Evolutionary conservation across 1,139 yeast genomes (phyloP).

Genomic region (Taphrina pruni): DNA sequence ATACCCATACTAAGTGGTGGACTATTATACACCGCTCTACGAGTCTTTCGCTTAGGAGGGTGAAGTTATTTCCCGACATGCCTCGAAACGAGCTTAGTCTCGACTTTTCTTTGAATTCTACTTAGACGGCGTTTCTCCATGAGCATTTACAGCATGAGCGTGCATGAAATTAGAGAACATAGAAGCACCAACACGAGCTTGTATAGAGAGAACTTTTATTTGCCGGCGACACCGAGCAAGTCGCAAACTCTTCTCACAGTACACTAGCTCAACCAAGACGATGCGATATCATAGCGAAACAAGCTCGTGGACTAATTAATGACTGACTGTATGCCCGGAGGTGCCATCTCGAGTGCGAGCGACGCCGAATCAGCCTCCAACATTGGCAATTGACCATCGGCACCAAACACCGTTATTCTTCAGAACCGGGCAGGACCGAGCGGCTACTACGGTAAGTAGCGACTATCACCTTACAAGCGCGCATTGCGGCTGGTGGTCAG

Average conservation of each 20-base stretch:
- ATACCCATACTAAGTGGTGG: constrained; percentile 84
- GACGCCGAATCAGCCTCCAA: no score
- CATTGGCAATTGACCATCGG: no score
- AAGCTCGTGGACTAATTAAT: no score
- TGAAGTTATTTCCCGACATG: neutral
- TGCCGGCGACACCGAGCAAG: no score
- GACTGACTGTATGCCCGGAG: no score
- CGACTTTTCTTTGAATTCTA: neutral
- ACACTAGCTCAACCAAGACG: no score
- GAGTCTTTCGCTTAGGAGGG: constrained; percentile 5
- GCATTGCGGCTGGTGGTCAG: neutral
- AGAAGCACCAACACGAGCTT: neutral
- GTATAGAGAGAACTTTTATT: neutral
- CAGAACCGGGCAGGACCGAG: neutral
- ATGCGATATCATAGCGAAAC: no score
- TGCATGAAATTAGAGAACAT: constrained; percentile 2
- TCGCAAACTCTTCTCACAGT: no score
- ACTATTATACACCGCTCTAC: constrained; percentile 61
- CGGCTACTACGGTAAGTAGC: neutral
- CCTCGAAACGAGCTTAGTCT: neutral
- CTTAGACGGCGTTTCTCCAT: neutral
- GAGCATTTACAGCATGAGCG: constrained; percentile 11
- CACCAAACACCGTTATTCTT: no score
- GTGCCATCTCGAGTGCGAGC: no score
- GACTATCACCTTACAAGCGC: neutral